Base-by-base conservation (phyloP, 2,329 filamentous ascomycete genomes). In the Phaeophleospora eucalypticola region DNA sequence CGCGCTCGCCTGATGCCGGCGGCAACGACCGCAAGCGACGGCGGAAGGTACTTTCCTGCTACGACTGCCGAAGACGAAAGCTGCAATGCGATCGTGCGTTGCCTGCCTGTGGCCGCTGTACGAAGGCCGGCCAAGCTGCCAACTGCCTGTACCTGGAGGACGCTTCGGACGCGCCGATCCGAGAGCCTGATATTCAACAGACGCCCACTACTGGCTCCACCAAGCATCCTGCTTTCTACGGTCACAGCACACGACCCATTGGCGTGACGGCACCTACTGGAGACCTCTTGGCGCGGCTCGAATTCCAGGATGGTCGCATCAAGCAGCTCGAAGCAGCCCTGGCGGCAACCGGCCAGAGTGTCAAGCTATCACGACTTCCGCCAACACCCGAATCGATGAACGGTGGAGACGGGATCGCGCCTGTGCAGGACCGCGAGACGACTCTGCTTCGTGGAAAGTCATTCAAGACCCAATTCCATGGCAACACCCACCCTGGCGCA, bases 31-130 rank as follows among this genome's bases (percentile, higher is more conserved):
- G 24, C 3, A 73, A 71, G 48, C 69, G 71, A 51, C 68, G 71
- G 47, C 64, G 71, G 15, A 74, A 73, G 56, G 71, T 72, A 14
- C 57, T 74, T 7, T 74, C 71, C 2, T 74, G 71, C 51, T 71
- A 68, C 51, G 68, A 71, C 10, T 74, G 71, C 60, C 66, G 71
- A 41, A 65, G 65, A 36, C 63, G 71, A n/a, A 74, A 73, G 53
- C 67, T 74, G 53, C 71, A 72, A 53, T 74, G 71, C 54, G 71
- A 74, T 53, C 68, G 71, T 33, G 61, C 66, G 3, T 66, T 69
- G 51, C 71, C 71, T 27, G 65, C 71, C 2, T 74, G 71, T 46
- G 66, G 68, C 32, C 62, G 71, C 35, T 74, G 71, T 45, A 63
- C 66, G 17, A 72, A 67, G 50, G 68, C 68, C 36, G 71, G 71